These are phyloP conservation scores for Xylariales sp. DNA, from an alignment of 2,329 filamentous ascomycete genomes.

Conservation along the genomic window DNA sequence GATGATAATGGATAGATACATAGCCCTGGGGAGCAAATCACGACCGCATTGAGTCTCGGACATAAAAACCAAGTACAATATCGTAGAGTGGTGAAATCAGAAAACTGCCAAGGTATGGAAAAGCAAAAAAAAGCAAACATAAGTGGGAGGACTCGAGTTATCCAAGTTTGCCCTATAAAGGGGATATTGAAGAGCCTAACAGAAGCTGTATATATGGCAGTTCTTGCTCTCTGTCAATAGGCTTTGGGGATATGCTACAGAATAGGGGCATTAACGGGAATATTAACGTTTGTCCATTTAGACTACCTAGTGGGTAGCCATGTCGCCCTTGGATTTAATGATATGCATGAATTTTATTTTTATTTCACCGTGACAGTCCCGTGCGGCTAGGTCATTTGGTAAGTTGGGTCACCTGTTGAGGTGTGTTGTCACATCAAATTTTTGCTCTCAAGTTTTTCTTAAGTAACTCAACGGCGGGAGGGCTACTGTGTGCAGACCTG, in stretches of 20 bases:
- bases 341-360: constrained; percentile 1
- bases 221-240: constrained; percentile 3
- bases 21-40: neutral
- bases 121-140: neutral
- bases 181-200: neutral
- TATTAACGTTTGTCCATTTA: neutral
- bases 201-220: neutral
- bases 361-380: neutral
- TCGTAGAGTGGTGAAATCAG: neutral
- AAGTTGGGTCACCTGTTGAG: neutral
- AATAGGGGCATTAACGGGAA: neutral
- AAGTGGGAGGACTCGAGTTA: neutral
- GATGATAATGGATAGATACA: neutral
- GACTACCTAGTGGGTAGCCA: neutral
- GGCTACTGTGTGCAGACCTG: neutral
- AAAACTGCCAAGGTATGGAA: neutral
- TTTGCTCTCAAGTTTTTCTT: neutral
- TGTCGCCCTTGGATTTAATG: neutral
- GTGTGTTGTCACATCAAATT: neutral
- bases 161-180: too few relatives aligned
- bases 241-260: neutral
- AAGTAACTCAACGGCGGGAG: neutral
- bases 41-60: neutral
- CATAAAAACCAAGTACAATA: neutral
- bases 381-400: neutral